Base-by-base conservation (phyloP, 2,329 filamentous ascomycete species). In the Fonsecaea pedrosoi region DNA sequence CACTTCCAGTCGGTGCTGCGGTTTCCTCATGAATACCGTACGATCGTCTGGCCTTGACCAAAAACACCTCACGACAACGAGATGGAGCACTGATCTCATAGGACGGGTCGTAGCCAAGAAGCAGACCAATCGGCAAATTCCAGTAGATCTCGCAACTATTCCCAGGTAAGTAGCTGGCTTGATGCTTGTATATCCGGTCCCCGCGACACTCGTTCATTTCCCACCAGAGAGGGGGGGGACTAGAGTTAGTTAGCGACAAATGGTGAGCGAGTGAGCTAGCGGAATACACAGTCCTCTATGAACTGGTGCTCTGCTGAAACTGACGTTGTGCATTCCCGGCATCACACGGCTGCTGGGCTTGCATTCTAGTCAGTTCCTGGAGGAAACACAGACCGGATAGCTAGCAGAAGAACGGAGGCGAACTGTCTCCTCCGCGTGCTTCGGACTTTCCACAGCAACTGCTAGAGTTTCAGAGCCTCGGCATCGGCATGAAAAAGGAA, bases 401-500 rank as follows among this genome's bases (percentile, higher is more conserved):
- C 21, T 4, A 25, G 45, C 21, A 48, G 45, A 25, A 25, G 45
- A 13, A 21, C 21, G 10, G 3, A 25, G 10, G 12, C 18, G 21
- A 50, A 30, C 8, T 32, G 30, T 32, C 45, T 1, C 25, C 45
- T 50, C 21, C 8, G n/a, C 13, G 10, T 13, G 4, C 45, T 50
- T 18, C 25, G 9, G 5, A 12, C 21, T 21, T 30, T 50, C 21
- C 45, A 50, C 45, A 13, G 21, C 45, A 12, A 5, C 18, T 50
- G 1, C 55, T 15, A 40, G 37, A 18, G n/a, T 0, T 35, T 70
- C 64, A 72, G 37, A 72, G 55, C 62, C 70, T 67, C 4, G 70
- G 70, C 66, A 72, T 68, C 7, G 70, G 70, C 62, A 72, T 64
- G 32, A 69, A 70, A 45, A 72, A 72, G 0, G 70, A 72, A 25